Evolutionary conservation across 208 protist genomes (phyloP), one percentile per base, ranked within the genome.

Genomic region (Leishmania amazonensis): DNA sequence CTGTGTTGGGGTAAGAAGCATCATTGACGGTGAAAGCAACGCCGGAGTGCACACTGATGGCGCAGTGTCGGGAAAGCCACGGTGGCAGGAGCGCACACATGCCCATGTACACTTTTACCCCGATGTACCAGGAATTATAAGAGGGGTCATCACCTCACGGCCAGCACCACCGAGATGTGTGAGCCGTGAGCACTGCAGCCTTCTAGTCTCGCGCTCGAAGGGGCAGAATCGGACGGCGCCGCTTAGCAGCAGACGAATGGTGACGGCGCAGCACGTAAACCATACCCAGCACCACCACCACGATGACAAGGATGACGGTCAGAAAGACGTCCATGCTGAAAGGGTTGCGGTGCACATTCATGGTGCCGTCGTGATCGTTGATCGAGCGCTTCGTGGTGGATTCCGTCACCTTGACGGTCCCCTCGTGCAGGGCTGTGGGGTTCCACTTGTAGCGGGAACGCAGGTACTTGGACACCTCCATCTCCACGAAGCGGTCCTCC

Each of bases 361-460:
- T 72, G 35, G 31, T 24, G 6, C 51, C 38, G 35, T 54, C 42
- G n/a, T 65, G 21, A 35, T 80, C n/a, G 40, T 57, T 53, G 3
- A 15, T 24, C 65, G 76, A 6, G 45, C 11, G 7, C 21, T 49
- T 9, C 13, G 49, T 60, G 7, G 47, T 42, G 62, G 28, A 15
- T 17, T 21, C 3, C 19, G 68, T 70, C 13, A 42, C 51, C 24
- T 7, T 35, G 15, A 15, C 17, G 8, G 78, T 54, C 17, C 21
- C 7, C 7, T n/a, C 51, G 28, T 68, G 80, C 53, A 92, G 62
- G 24, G 58, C 80, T 38, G 71, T 70, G 31, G 86, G 83, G 28
- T 83, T 58, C 90, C 90, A 94, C 40, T 78, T 67, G 64, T 94
- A 94, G 35, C 81, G 83, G 57, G 19, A 19, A 19, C 79, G 81